Evolutionary conservation across 2,329 filamentous ascomycete genomes (phyloP).

Genomic region (Aspergillus sp.): DNA sequence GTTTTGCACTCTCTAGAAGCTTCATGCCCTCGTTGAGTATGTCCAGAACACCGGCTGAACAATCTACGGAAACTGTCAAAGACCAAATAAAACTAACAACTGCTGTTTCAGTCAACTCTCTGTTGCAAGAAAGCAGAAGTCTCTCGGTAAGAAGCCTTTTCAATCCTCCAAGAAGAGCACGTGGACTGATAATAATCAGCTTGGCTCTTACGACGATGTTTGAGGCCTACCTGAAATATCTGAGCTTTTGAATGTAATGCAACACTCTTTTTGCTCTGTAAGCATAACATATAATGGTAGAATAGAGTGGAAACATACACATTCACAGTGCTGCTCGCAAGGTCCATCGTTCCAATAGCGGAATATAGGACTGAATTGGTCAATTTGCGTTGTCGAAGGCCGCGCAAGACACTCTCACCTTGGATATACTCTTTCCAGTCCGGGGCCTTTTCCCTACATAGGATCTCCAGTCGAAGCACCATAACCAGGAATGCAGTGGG

Average conservation of each 20-base stretch:
- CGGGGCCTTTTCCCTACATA: slow-evolving; percentile 40
- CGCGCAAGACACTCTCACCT: slow-evolving; percentile 26
- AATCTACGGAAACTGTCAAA: slow-evolving; percentile 39
- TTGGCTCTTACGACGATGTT: not conserved
- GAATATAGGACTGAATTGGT: slow-evolving; percentile 50
- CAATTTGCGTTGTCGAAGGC: not conserved
- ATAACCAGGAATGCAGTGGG: slow-evolving; percentile 64
- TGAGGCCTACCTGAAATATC: slow-evolving; percentile 47
- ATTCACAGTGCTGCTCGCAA: slow-evolving; percentile 64
- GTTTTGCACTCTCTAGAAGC: slow-evolving; percentile 35
- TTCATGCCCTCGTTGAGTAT: slow-evolving; percentile 33
- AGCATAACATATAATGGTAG: not conserved
- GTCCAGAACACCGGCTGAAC: slow-evolving; percentile 26
- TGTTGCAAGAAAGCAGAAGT: slow-evolving; percentile 50
- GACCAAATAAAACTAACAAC: slow-evolving; percentile 69
- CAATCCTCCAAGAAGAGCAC: slow-evolving; percentile 49
- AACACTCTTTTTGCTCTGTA: slow-evolving; percentile 46
- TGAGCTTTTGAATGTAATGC: slow-evolving; percentile 65
- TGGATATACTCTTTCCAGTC: slow-evolving; percentile 41
- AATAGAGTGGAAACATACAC: slow-evolving; percentile 34
- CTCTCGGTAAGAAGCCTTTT: slow-evolving; percentile 63
- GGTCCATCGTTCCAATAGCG: slow-evolving; percentile 59
- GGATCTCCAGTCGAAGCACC: slow-evolving; percentile 66
- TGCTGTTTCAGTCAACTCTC: slow-evolving; percentile 65
- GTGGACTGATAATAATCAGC: slow-evolving; percentile 27